Evolutionary conservation across 345 rosid genomes (phyloP), one percentile per base, ranked within the genome.

Genomic region (Balakata baccata): DNA sequence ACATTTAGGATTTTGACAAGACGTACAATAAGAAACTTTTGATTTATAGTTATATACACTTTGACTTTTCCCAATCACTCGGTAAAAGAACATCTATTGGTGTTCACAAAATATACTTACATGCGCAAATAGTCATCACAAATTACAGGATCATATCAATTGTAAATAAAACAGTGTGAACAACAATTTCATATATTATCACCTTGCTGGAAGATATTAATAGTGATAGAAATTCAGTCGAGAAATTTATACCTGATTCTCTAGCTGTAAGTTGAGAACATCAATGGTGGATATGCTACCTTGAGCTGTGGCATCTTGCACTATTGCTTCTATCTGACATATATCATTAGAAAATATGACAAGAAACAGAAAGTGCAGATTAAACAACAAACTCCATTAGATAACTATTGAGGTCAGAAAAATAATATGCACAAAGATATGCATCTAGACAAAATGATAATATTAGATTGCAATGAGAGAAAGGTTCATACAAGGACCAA

Each of bases 271-370:
- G 82, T 95, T 89, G 64, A 92, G 93, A 59, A 91, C 98, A 59
- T 84, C 89, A 61, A 88, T 72, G 68, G 77, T 59, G 34, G 97
- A 85, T 73, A 95, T 89, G 86, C 80, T 74, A 39, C 98, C 99
- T 54, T 85, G 87, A 56, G 92, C 93, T 45, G 81, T 79, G 75
- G 71, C 82, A 79, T 91, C 94, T 59, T 87, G 98, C 68, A 87
- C 80, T 52, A 95, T 92, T 68, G 92, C 95, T 85, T 92, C 97
- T 41, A 95, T 74, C 99, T 90, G 80, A 22, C 70, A 76, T 23
- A 65, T 46, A 73, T 47, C 29, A 79, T 25, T 29, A 70, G 57
- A 6, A 45, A 71, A 11, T 47, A 29, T 43, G 37, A 49, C 29
- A 34, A 74, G 53, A 60, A 68, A 34, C 34, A 29, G 39, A 45